Evolutionary conservation across 2,329 filamentous ascomycete genomes (phyloP), one percentile per base, ranked within the genome.

Genomic region (Penicillium brevicompactum): DNA sequence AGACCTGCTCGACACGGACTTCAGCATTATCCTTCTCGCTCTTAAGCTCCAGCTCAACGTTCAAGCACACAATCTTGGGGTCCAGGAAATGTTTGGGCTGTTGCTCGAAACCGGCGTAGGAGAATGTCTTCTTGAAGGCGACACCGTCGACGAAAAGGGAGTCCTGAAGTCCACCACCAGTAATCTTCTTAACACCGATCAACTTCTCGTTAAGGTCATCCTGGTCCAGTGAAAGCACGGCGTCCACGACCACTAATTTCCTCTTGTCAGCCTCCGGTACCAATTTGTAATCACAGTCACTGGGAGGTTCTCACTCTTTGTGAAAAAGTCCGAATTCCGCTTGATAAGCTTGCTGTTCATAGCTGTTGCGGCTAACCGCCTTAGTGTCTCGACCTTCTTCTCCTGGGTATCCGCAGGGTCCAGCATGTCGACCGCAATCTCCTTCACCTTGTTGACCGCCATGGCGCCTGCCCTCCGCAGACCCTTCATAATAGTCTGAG

Each of bases 341-440:
- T 97, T 96, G 74, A 99, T 97, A 67, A 99, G 82, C 83, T 99
- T 99, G 84, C 92, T 97, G 76, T 92, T 97, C 94, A 99, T 99
- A 66, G 94, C 94, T 27, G 94, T 99, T 34, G 85, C 91, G 30
- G 94, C 94, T 67, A 99, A 82, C 78, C 96, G 96, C 74, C 82
- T 79, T 58, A 99, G 83, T 41, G 92, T 97, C 67, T 97, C 92
- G 66, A 90, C 86, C 77, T 88, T 89, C 79, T 93, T 95, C 60
- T 84, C 85, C 76, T 96, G 91, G 77, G 90, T 93, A 56, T 82
- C 85, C 74, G 86, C 84, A 52, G 91, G 92, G 77, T 87, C 87
- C 44, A 74, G 69, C 63, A 74, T 73, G 56, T 77, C 74, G 64
- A 97, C 86, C 46, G 92, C 89, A 74, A 99, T 96, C 80, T 99